phyloP scores from a whole-genome alignment of 805 yeast genomes.

The Lachancea quebecensis region DNA sequence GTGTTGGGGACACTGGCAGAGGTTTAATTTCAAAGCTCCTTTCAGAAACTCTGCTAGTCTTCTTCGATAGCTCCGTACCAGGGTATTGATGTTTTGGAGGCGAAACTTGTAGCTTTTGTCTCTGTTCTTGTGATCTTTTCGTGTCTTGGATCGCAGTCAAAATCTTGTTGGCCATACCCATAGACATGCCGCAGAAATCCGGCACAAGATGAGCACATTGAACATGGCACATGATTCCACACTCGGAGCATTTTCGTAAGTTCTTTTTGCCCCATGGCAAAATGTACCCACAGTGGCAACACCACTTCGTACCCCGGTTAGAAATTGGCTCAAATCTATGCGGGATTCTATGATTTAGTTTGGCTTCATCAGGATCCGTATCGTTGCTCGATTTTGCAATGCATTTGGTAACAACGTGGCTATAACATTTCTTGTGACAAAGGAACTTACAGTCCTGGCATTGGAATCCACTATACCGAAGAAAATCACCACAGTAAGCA shows the following conservation, averaged over 20 bases:
- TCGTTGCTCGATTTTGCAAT: slow-evolving; percentile 70
- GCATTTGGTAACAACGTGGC: slow-evolving; percentile 76
- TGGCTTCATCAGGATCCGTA: slow-evolving; percentile 62
- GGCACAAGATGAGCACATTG: slow-evolving; percentile 93
- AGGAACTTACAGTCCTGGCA: slow-evolving; percentile 79
- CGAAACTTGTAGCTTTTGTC: slow-evolving; percentile 9
- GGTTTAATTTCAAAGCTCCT: background rate
- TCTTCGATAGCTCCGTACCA: background rate
- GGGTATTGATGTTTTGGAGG: background rate
- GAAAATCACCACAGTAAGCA: slow-evolving; percentile 93
- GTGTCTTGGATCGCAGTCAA: slow-evolving; percentile 77
- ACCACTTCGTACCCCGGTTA: slow-evolving; percentile 97
- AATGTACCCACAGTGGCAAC: slow-evolving; percentile 97
- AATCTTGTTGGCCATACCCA: slow-evolving; percentile 92
- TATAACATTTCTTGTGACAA: slow-evolving; percentile 76
- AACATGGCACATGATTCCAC: slow-evolving; percentile 93
- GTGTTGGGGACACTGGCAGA: slow-evolving; percentile 2
- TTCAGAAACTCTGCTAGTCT: background rate
- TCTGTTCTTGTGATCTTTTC: slow-evolving; percentile 33
- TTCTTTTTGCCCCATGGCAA: slow-evolving; percentile 92
- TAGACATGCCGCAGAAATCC: slow-evolving; percentile 97
- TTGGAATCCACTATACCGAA: slow-evolving; percentile 79
- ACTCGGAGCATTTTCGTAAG: slow-evolving; percentile 85
- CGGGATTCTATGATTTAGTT: slow-evolving; percentile 92
- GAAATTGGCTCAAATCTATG: slow-evolving; percentile 91